A percentile compares a stretch with the other conserved stretches of the same genome.
phyloP scores from a whole-genome alignment of 1,284 basidiomycete species.

The Irpex rosettiformis region DNA sequence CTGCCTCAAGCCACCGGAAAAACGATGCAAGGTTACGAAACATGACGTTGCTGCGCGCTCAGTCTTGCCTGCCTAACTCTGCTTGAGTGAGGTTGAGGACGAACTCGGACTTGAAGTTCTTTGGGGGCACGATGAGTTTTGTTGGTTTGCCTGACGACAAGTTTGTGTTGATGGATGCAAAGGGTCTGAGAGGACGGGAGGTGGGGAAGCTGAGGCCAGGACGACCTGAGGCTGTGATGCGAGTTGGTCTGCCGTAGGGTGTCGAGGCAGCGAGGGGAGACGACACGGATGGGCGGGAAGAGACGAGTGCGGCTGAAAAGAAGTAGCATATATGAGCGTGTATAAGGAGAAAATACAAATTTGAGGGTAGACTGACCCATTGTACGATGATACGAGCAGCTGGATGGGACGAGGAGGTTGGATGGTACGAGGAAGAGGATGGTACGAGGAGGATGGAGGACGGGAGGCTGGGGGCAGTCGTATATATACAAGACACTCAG shows the following conservation, averaged over 20 bases:
- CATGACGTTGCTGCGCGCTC: conserved; percentile 21
- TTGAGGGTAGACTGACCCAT: conserved; percentile 6
- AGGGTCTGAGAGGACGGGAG: conserved; percentile 73
- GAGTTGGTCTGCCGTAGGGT: conserved; percentile 23
- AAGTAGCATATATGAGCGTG: not conserved
- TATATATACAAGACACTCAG: conserved; percentile 1
- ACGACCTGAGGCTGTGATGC: conserved; percentile 22
- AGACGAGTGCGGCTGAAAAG: conserved; percentile 18
- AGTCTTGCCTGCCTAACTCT: conserved; percentile 73
- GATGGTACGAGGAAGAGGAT: conserved; percentile 8
- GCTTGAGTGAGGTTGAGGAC: conserved; percentile 76
- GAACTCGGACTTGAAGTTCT: conserved; percentile 66
- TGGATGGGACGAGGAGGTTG: not conserved
- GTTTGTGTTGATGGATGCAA: conserved; percentile 53
- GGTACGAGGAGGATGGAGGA: not conserved
- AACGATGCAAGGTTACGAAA: not conserved
- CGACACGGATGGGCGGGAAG: conserved; percentile 38
- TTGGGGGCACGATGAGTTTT: conserved; percentile 75
- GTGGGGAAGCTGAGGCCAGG: conserved; percentile 46
- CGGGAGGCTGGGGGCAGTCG: conserved; percentile 5
- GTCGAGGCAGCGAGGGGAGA: conserved; percentile 51
- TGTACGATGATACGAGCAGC: not conserved
- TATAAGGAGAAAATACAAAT: not conserved
- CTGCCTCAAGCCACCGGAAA: not conserved
- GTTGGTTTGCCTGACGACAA: conserved; percentile 37